These are phyloP conservation scores for Malus hybrid DNA, from an alignment of 331 rosid species.

Conservation along the genomic window DNA sequence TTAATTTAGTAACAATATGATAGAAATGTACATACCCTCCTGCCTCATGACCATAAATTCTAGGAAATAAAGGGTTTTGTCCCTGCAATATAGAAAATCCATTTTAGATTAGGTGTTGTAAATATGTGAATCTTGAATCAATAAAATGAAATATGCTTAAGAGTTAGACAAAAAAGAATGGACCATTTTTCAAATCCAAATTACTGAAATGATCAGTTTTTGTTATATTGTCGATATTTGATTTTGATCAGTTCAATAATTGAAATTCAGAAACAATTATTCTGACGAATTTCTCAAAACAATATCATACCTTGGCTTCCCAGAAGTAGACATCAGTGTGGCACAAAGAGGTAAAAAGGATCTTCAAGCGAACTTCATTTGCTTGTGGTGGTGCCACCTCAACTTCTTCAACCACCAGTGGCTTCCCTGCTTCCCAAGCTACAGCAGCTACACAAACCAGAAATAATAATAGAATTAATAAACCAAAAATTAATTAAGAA, in stretches of 20 bases:
- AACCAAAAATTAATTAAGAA: background rate
- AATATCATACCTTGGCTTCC: slow-evolving; percentile 66
- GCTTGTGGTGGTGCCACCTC: slow-evolving; percentile 88
- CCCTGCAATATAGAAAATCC: slow-evolving; percentile 36
- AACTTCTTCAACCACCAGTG: slow-evolving; percentile 66
- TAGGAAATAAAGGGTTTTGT: slow-evolving; percentile 83
- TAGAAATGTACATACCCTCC: slow-evolving; percentile 49
- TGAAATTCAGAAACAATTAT: background rate
- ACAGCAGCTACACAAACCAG: slow-evolving; percentile 54
- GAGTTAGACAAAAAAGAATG: background rate
- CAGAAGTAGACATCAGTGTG: slow-evolving; percentile 83
- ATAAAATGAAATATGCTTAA: background rate
- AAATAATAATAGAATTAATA: background rate
- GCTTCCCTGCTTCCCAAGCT: slow-evolving; percentile 91
- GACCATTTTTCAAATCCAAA: background rate
- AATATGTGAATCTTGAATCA: background rate
- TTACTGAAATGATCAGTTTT: background rate
- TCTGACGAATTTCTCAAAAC: background rate
- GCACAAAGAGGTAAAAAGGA: slow-evolving; percentile 74
- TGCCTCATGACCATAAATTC: slow-evolving; percentile 90
- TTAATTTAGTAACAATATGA: background rate
- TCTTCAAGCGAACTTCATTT: slow-evolving; percentile 74
- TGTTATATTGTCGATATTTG: background rate
- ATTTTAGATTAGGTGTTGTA: background rate
- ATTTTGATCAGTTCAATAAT: background rate